A percentile compares a stretch with the other conserved stretches of the same genome.
phyloP scores from a whole-genome alignment of 192 early-diverging fungal genomes.

The Coemansia sp. region DNA sequence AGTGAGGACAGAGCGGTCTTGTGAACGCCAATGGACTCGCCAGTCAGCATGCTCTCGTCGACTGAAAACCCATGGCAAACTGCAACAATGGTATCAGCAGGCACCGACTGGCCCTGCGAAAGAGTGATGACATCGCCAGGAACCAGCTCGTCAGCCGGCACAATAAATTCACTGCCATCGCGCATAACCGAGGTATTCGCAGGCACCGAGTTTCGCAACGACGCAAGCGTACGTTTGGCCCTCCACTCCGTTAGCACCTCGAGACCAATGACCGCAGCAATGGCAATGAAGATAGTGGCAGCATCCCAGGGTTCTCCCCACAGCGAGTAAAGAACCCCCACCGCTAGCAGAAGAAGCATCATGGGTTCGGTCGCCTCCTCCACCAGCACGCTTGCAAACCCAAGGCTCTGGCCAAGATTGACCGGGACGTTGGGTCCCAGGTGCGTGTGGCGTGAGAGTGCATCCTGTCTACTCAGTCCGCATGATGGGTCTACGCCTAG shows the following conservation, averaged over 20 bases:
- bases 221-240: slow-evolving; percentile 21
- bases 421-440: slow-evolving; percentile 44
- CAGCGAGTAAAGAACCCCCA: slow-evolving; percentile 38
- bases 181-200: slow-evolving; percentile 39
- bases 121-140: slow-evolving; percentile 78
- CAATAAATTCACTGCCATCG: slow-evolving; percentile 33
- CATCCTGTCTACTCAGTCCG: slow-evolving; percentile 29
- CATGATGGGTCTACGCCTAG: slow-evolving; percentile 44
- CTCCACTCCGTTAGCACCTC: slow-evolving; percentile 38
- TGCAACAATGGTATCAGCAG: slow-evolving; percentile 83
- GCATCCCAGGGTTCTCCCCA: slow-evolving; percentile 47
- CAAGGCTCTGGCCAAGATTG: slow-evolving; percentile 16
- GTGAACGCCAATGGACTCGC: slow-evolving; percentile 65
- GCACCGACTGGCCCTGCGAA: slow-evolving; percentile 84
- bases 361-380: slow-evolving; percentile 32
- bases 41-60: slow-evolving; percentile 92
- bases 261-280: slow-evolving; percentile 17
- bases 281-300: slow-evolving; percentile 27
- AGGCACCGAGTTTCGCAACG: slow-evolving; percentile 38
- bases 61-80: slow-evolving; percentile 65
- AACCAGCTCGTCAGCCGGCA: slow-evolving; percentile 28
- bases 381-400: slow-evolving; percentile 14
- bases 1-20: slow-evolving; percentile 17
- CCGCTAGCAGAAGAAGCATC: slow-evolving; percentile 30
- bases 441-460: slow-evolving; percentile 22